Evolutionary conservation across 2,329 filamentous ascomycete genomes (phyloP), one percentile per base, ranked within the genome.

Genomic region (Metarhizium rileyi): DNA sequence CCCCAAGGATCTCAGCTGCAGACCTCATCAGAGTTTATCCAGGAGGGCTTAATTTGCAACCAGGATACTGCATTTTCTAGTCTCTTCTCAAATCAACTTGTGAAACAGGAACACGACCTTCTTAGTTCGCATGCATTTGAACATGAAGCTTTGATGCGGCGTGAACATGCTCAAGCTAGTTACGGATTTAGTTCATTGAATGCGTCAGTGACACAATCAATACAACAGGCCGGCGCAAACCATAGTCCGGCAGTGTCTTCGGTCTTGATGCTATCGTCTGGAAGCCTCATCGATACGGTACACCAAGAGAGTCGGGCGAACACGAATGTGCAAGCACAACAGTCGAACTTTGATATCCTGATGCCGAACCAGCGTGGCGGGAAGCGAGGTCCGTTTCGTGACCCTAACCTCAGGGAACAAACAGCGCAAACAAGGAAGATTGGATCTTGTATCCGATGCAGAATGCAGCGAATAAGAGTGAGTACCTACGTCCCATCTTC

Each of bases 401-500:
- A 77, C 47, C 66, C 69, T n/a, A 64, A 64, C 9, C 67, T 73
- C 27, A 71, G 77, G 23, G 69, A 77, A 52, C 68, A 74, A 54
- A 82, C 78, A 1, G 79, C 79, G 0, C 68, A 74, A 50, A 81
- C 78, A 2, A 70, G 79, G 51, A 75, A 74, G 48, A 75, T 78
- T 18, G 78, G 77, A 8, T 79, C 76, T 20, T 83, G 79, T 56
- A 75, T 82, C 51, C 70, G 78, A 42, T 83, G 79, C 54, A 71
- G 76, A 46, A 80, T 81, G 76, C 79, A 82, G 55, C 71, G 78
- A 41, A 81, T 82, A 56, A 72, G 79, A 45, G 78, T 81, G 62
- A 71, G 76, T 66, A 14, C 22, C 28, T 44, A 5, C 26, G 5
- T 10, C n/a, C 23, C 26, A 30, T 10, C n/a, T 40, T 28, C 18